Evolutionary conservation across 371 early-diverging fungal species (phyloP), one percentile per base, ranked within the genome.

Genomic region (Dinochytrium kinnereticum): DNA sequence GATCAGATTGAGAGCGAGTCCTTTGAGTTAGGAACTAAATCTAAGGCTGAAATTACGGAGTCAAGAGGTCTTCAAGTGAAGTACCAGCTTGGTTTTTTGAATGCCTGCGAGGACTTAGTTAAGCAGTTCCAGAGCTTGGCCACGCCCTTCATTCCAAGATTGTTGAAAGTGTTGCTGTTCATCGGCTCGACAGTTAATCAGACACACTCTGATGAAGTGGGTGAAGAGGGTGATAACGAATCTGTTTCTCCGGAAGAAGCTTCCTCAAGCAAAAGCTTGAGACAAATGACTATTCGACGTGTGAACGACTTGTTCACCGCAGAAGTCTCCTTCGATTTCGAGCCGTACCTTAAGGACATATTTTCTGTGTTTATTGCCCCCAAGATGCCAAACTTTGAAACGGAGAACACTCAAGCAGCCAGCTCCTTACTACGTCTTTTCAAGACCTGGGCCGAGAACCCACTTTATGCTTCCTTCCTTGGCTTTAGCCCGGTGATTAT

Each of bases 341-440:
- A 75, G 3, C 89, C 92, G 0, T 96, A 92, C 75, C 78, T 95
- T 10, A 85, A 87, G 2, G 85, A 87, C 53, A 90, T 98, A 78
- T 96, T 90, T 75, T 73, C 81, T 17, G 78, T 87, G 0, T 89
- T 91, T 57, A 85, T 98, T 37, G 78, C 85, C 21, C 85, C 91
- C 21, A 90, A 95, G 30, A 71, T 98, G n/a, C 80, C 84, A 26
- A 87, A 81, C 5, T 79, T 98, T 33, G 87, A 87, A 24, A 76
- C 79, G 7, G 98, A 98, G 73, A 93, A 92, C 75, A 91, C 95
- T 0, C 96, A 97, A 77, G 88, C 91, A 50, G 86, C 94, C 0
- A 91, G 94, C 0, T 87, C 93, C 0, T 78, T 96, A 7, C 78
- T 96, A 80, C 88, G 89, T 53, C 79, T 98, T 51, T 88, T 98